phyloP scores from a whole-genome alignment of 345 rosid genomes.

The Geranium rotundifolium region DNA sequence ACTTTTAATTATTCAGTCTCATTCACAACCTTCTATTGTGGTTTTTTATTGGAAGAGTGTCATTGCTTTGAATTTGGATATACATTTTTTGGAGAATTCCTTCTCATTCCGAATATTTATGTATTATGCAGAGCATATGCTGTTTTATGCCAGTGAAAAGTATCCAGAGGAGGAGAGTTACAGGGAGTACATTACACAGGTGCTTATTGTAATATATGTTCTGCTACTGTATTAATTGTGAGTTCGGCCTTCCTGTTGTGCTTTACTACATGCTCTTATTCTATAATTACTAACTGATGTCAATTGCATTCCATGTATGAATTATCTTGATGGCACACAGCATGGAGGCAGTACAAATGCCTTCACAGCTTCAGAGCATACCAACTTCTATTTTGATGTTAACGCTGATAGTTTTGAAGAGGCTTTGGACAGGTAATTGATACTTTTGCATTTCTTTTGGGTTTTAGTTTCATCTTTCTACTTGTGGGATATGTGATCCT shows the following conservation, averaged over 20 bases:
- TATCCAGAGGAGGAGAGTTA: slow-evolving; percentile 79
- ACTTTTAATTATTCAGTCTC: not conserved
- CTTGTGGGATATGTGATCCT: slow-evolving; percentile 7
- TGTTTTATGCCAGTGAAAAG: slow-evolving; percentile 76
- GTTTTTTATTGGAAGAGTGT: too few relatives aligned
- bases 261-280: not conserved
- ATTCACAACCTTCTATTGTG: not conserved
- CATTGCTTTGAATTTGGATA: not conserved
- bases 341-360: slow-evolving; percentile 87
- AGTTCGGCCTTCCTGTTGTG: not conserved
- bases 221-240: not conserved
- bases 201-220: slow-evolving; percentile 4
- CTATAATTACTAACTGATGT: not conserved
- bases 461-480: slow-evolving; percentile 5
- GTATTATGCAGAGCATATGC: slow-evolving; percentile 64
- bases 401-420: slow-evolving; percentile 58
- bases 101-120: slow-evolving; percentile 4
- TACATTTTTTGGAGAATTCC: not conserved
- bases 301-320: not conserved
- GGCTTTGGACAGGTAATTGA: slow-evolving; percentile 62
- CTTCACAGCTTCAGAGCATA: slow-evolving; percentile 50
- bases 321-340: slow-evolving; percentile 24
- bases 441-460: slow-evolving; percentile 2
- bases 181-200: slow-evolving; percentile 66
- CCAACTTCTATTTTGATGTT: slow-evolving; percentile 64